Evolutionary conservation across 495 filamentous ascomycete genomes (phyloP).

Genomic region (Jackrogersella multiformis): DNA sequence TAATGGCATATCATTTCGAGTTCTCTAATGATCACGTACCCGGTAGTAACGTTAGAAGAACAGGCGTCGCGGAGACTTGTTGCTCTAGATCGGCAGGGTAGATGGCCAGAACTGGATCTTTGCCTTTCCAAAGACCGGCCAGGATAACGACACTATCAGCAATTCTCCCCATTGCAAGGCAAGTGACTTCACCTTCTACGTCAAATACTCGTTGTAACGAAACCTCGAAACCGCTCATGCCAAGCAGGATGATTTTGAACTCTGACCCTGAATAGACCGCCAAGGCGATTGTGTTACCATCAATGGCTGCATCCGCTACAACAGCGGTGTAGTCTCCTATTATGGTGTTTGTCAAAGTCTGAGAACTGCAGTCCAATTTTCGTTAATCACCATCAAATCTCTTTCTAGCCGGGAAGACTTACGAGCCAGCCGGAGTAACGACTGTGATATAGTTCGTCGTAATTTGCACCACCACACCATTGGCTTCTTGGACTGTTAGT

Average conservation of each 20-base stretch:
- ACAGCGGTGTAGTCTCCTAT: constrained; percentile 30
- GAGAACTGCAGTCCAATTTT: constrained; percentile 35
- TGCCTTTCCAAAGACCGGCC: constrained; percentile 44
- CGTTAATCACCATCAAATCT: constrained; percentile 14
- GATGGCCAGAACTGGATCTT: constrained; percentile 40
- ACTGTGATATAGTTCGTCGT: constrained; percentile 61
- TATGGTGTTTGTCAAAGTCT: constrained; percentile 37
- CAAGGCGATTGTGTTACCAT: constrained; percentile 46
- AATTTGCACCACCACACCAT: constrained; percentile 61
- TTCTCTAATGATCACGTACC: constrained; percentile 5
- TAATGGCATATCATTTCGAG: neutral
- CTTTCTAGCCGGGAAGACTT: constrained; percentile 34
- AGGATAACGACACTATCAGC: constrained; percentile 39
- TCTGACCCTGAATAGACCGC: constrained; percentile 44
- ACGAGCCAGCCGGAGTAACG: constrained; percentile 38
- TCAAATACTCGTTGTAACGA: constrained; percentile 38
- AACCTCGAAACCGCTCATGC: constrained; percentile 34
- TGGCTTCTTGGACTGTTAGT: constrained; percentile 55
- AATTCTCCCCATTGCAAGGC: constrained; percentile 43
- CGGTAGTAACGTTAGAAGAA: constrained; percentile 20
- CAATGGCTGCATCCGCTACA: constrained; percentile 49
- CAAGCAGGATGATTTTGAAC: constrained; percentile 49
- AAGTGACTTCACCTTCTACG: constrained; percentile 53
- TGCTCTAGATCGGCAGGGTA: constrained; percentile 25
- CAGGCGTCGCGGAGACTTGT: neutral